Evolutionary conservation across 805 yeast genomes (phyloP), one percentile per base, ranked within the genome.

Genomic region (Teunomyces pallodes): DNA sequence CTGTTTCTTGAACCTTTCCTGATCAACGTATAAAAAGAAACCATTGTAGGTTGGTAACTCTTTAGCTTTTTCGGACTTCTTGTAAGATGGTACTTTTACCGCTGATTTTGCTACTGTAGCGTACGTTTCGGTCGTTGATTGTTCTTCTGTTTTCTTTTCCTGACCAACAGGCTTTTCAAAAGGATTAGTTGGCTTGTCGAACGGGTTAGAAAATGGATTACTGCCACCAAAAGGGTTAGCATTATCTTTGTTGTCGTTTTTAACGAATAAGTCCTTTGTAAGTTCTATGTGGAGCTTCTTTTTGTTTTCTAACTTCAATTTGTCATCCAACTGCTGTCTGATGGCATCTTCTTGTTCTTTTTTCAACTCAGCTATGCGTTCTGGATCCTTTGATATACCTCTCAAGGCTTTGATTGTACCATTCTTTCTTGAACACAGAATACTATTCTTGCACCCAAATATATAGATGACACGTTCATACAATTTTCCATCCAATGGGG

Each of bases 381-480:
- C 66, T 0, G 81, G 81, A 58, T 85, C 89, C 55, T 83, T 81
- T 49, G 75, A 68, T 1, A 91, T 73, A 2, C 92, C 96, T 61
- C 97, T 75, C 45, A 94, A 72, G 27, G 89, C 90, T 54, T 86
- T 80, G 2, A 90, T 72, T 1, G 87, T 73, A 4, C 96, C 96
- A 3, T 77, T 73, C 55, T 80, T 79, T 52, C 88, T 75, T 40
- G 86, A 77, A 64, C 99, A 94, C 44, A 48, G 54, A 4, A 49
- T 57, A 0, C 66, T 55, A 17, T 80, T 70, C 39, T 80, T 77
- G 66, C 99, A 94, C 1, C 83, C 82, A 62, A 92, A 87, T 0
- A 94, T 76, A 59, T 92, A 94, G 13, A 94, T 66, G 3, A 82
- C 83, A 50, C 99, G 79, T 58, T 89, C 96, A 60, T 91, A 90